These are phyloP conservation scores for Rhodotorula sp. DNA, from an alignment of 1,284 basidiomycete genomes.

Conservation along the genomic window DNA sequence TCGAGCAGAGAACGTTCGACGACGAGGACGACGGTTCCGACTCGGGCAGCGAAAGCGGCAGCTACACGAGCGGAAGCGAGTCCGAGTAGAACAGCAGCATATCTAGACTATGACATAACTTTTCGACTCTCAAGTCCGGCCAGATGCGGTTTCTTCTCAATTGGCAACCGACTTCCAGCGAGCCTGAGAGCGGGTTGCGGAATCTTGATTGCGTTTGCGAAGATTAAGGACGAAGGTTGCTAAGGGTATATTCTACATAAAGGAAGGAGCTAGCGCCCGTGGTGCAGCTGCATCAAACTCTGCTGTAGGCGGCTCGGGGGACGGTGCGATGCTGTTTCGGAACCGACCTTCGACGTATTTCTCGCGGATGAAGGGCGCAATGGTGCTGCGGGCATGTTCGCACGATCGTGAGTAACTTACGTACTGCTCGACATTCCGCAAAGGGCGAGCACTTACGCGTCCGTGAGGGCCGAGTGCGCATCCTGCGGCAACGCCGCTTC, in stretches of 20 bases:
- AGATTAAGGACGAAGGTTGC: too few species aligned
- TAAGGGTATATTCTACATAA: too few species aligned
- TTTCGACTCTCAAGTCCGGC: too few species aligned
- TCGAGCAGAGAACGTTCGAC: conserved; percentile 66
- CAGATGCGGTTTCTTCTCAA: too few species aligned
- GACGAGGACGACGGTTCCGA: conserved; percentile 7
- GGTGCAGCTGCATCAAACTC: too few species aligned
- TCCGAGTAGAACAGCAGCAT: neutral
- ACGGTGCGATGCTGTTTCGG: neutral
- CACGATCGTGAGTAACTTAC: neutral
- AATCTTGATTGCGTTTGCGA: too few species aligned
- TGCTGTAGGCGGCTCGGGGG: neutral
- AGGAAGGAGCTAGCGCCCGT: too few species aligned
- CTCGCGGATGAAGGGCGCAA: conserved; percentile 49
- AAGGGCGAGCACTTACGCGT: conserved; percentile 47
- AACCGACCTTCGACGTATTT: conserved; percentile 51
- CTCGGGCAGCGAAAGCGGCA: conserved; percentile 47
- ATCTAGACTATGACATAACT: too few species aligned
- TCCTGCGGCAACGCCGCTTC: conserved; percentile 46
- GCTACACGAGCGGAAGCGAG: conserved; percentile 13
- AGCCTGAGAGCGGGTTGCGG: too few species aligned
- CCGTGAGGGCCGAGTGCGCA: conserved; percentile 15
- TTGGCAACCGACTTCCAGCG: too few species aligned
- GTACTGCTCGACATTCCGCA: neutral
- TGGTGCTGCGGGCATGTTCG: conserved; percentile 35